Evolutionary conservation across 495 filamentous ascomycete species (phyloP).

Genomic region (Annulohypoxylon maeteangense): DNA sequence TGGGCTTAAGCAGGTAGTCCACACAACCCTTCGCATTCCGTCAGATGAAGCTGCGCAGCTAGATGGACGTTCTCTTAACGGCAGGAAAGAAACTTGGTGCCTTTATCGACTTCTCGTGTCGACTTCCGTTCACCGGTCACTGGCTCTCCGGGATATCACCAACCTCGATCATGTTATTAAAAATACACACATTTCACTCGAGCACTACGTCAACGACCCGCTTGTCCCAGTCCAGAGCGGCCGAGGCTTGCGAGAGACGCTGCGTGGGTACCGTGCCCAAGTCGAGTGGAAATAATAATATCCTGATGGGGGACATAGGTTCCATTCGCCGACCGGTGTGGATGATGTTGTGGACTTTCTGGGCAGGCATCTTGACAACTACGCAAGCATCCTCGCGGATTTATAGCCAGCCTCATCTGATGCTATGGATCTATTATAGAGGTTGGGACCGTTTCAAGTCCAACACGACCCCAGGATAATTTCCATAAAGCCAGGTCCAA

Average conservation of each 20-base stretch:
- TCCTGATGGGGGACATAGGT: conserved; percentile 65
- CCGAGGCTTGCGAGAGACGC: conserved; percentile 49
- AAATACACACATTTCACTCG: conserved; percentile 61
- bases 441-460: background rate
- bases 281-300: conserved; percentile 64
- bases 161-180: conserved; percentile 37
- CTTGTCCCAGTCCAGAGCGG: conserved; percentile 60
- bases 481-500: background rate
- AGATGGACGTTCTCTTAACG: conserved; percentile 35
- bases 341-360: conserved; percentile 64
- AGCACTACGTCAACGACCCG: conserved; percentile 64
- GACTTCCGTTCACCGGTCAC: conserved; percentile 61
- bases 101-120: conserved; percentile 66
- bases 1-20: conserved; percentile 50
- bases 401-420: background rate
- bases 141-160: conserved; percentile 42
- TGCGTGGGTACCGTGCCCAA: conserved; percentile 55
- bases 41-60: conserved; percentile 43
- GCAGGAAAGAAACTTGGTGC: conserved; percentile 47
- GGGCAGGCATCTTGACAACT: conserved; percentile 1
- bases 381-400: background rate
- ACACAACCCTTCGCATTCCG: conserved; percentile 36
- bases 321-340: conserved; percentile 59
- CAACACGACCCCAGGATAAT: background rate
- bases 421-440: conserved; percentile 23